These are phyloP conservation scores for Pinus tabuliformis DNA, from an alignment of 75 land plant genomes.

Conservation along the genomic window DNA sequence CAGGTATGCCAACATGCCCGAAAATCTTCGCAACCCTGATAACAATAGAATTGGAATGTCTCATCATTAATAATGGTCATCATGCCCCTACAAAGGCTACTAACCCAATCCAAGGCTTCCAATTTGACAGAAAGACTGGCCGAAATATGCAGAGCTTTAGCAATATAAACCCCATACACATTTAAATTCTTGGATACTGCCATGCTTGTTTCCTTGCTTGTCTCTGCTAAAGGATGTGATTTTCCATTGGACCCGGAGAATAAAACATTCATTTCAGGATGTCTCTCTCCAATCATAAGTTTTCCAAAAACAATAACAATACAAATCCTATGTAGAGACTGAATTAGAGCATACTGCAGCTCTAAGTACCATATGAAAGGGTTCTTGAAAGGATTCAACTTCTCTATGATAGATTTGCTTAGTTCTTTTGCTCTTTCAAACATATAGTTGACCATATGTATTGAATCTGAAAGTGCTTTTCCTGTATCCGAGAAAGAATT, in stretches of 20 bases:
- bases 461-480: constrained; percentile 12
- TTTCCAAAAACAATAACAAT: constrained; percentile 37
- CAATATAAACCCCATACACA: constrained; percentile 35
- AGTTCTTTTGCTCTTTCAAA: constrained; percentile 37
- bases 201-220: constrained; percentile 8
- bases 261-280: not conserved
- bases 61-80: constrained; percentile 12
- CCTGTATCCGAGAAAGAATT: constrained; percentile 23
- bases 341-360: constrained; percentile 62
- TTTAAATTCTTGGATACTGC: constrained; percentile 25
- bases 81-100: constrained; percentile 22
- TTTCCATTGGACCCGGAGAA: not conserved
- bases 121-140: constrained; percentile 66
- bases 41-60: not conserved
- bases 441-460: constrained; percentile 8
- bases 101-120: constrained; percentile 69
- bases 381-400: constrained; percentile 65
- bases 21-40: not conserved
- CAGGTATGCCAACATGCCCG: constrained; percentile 18
- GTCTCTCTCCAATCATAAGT: constrained; percentile 7
- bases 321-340: constrained; percentile 51
- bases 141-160: constrained; percentile 45
- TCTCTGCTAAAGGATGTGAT: not conserved
- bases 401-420: constrained; percentile 47
- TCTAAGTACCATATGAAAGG: constrained; percentile 56